Percentiles rank a stretch among this genome's conserved stretches.
Conservation (phyloP, 495 filamentous ascomycete genomes). For the Xylaria sp. region DNA sequence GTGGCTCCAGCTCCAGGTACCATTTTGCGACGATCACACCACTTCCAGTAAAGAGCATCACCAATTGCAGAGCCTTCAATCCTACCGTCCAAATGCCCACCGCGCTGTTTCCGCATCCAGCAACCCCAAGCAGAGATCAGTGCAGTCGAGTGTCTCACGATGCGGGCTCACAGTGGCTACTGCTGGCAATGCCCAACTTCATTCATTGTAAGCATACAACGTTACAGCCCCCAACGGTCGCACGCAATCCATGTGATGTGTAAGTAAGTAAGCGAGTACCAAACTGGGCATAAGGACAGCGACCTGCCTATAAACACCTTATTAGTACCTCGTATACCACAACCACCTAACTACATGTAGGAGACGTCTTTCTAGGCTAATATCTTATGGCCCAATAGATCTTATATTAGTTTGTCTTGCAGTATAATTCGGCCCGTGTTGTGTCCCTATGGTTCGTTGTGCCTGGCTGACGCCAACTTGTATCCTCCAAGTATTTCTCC, state of each 20-base stretch:
- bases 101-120: neutral
- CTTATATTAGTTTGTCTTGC: neutral
- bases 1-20: neutral
- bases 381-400: neutral
- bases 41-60: neutral
- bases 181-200: no score
- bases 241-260: neutral
- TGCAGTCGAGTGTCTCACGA: conserved; percentile 3
- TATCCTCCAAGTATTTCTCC: neutral
- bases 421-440: neutral
- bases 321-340: neutral
- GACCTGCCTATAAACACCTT: conserved; percentile 9
- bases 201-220: neutral
- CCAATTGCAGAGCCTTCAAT: neutral
- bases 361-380: neutral
- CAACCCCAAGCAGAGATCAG: neutral
- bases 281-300: neutral
- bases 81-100: neutral
- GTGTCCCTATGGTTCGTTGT: neutral
- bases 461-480: neutral
- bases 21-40: neutral
- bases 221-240: conserved; percentile 2
- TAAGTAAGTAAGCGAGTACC: conserved; percentile 1
- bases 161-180: neutral
- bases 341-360: neutral